Base-by-base conservation (phyloP, 1,284 basidiomycete genomes). In the Cryptococcus jaspeensis region DNA sequence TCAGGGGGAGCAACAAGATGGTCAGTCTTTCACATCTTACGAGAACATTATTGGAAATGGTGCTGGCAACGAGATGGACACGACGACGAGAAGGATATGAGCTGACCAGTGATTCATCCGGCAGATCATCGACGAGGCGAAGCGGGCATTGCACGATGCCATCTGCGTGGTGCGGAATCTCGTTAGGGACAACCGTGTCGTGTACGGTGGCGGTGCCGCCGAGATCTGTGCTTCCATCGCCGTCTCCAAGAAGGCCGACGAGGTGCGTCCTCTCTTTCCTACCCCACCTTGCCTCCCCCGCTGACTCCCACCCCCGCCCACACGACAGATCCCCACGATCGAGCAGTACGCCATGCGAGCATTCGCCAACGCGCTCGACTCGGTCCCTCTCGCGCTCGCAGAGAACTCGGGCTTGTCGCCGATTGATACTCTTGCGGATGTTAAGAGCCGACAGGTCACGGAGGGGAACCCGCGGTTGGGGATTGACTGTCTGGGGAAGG, bases 331-430 rank as follows among this genome's bases (percentile, higher is more conserved):
- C 68, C 88, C 95, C 1, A 85, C 91, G 9, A 95, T 99, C 70
- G 95, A 99, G 79, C 95, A 99, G 81, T 99, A 99, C 74, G 95
- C 95, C 1, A 98, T 99, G 94, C 89, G 95, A 44, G 94, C 95
- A 16, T 99, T 98, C 74, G 85, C 95, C 1, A 89, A 90, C 32
- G 95, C 95, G 11, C 81, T 99, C 8, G 95, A 99, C 71, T 84
- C 93, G 11, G 81, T 98, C 52, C 96, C 96, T 8, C 84, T 98
- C 16, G 95, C 96, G 1, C 82, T 99, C 11, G 95, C 96, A 5
- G 96, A 99, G 78, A 99, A 99, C 82, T 95, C 92, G 63, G 95
- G 95, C 52, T 80, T 98, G 53, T 88, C 90, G 28, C 96, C 95
- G 11, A 99, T 99, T 67, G 92, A 97, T 79, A 97, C 92, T 2